These are phyloP conservation scores for Lecanoromycetidae sp. DNA, from an alignment of 2,329 filamentous ascomycete genomes.

Conservation along the genomic window DNA sequence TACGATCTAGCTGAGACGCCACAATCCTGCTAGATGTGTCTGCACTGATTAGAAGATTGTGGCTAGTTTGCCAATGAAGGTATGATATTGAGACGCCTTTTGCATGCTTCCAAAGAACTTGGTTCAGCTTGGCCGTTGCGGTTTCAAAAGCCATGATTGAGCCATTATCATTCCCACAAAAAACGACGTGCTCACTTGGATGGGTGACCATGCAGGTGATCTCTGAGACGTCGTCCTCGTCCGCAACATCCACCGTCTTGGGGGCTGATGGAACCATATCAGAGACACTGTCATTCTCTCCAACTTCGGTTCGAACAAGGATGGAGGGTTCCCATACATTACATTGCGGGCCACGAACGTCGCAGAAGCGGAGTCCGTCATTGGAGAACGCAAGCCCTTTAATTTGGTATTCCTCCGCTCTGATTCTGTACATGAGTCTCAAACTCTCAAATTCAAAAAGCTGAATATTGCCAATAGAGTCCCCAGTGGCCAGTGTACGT, in stretches of 20 bases:
- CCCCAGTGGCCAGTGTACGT: slow-evolving; percentile 21
- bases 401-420: slow-evolving; percentile 21
- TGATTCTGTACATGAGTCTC: slow-evolving; percentile 22
- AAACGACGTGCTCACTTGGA: slow-evolving; percentile 9
- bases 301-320: slow-evolving; percentile 10
- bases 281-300: slow-evolving; percentile 10
- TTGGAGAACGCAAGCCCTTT: slow-evolving; percentile 24
- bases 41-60: not conserved
- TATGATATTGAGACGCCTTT: not conserved
- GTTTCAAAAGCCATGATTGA: slow-evolving; percentile 13
- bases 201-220: slow-evolving; percentile 13
- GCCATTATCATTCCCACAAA: slow-evolving; percentile 18
- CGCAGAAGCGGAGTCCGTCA: slow-evolving; percentile 26
- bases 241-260: not conserved
- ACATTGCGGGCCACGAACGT: slow-evolving; percentile 28
- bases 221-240: slow-evolving; percentile 3
- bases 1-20: not conserved
- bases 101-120: slow-evolving; percentile 14
- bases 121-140: slow-evolving; percentile 7
- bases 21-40: not conserved
- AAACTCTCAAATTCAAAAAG: slow-evolving; percentile 24
- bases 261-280: not conserved
- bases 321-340: slow-evolving; percentile 29
- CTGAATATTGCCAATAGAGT: slow-evolving; percentile 20
- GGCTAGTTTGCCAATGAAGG: not conserved